phyloP scores from a whole-genome alignment of 148 eudicot species.

The Camellia japonica region DNA sequence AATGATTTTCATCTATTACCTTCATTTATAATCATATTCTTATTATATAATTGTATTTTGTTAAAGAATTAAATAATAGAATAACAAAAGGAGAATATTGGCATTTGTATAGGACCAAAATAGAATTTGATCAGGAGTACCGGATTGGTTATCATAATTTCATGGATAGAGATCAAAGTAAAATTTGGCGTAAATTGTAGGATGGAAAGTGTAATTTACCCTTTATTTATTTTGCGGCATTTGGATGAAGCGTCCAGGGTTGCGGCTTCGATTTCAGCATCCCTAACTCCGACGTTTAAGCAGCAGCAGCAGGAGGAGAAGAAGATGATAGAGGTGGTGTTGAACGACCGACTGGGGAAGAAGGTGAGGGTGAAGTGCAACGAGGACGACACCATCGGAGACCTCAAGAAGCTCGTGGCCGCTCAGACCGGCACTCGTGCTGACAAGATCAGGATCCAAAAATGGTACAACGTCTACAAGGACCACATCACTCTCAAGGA shows the following conservation, averaged over 20 bases:
- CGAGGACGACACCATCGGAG: slow-evolving; percentile 92
- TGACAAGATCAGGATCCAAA: slow-evolving; percentile 85
- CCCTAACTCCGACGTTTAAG: neutral
- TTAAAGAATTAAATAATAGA: too few relatives aligned
- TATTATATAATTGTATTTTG: too few relatives aligned
- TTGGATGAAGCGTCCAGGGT: neutral
- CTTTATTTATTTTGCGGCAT: too few relatives aligned
- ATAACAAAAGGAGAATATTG: too few relatives aligned
- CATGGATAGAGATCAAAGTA: too few relatives aligned
- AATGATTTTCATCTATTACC: too few relatives aligned
- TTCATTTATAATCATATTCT: too few relatives aligned
- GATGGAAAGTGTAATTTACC: too few relatives aligned
- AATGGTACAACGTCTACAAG: slow-evolving; percentile 91
- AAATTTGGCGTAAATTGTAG: too few relatives aligned
- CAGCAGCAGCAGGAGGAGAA: neutral
- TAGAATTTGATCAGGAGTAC: too few relatives aligned
- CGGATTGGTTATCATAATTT: too few relatives aligned
- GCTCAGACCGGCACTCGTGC: slow-evolving; percentile 91
- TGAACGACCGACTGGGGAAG: slow-evolving; percentile 70
- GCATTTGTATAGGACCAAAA: too few relatives aligned
- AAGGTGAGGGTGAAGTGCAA: slow-evolving; percentile 95
- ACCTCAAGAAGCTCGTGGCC: slow-evolving; percentile 88
- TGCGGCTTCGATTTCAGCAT: neutral
- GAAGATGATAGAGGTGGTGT: slow-evolving; percentile 70
- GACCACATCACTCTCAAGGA: slow-evolving; percentile 87